Evolutionary conservation across 306 rosid species (phyloP).

Genomic region (Pterocarpus macrocarpus): DNA sequence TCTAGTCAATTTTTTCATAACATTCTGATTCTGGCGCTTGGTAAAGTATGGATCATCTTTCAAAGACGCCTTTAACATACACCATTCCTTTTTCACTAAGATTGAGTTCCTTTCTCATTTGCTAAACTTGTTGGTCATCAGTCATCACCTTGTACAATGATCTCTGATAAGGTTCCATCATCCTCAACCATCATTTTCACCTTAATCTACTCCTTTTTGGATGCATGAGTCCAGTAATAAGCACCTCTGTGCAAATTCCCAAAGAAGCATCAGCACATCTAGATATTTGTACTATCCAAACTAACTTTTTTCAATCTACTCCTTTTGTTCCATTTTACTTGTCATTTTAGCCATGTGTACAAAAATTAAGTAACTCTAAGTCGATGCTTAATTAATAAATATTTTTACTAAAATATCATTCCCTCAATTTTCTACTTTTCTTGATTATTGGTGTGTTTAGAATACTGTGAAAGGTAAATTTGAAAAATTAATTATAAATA

Average conservation of each 20-base stretch:
- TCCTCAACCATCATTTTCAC: conserved; percentile 73
- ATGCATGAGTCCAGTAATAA: conserved; percentile 81
- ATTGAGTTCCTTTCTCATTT: conserved; percentile 79
- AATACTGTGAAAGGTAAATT: too few relatives aligned
- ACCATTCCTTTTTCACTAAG: conserved; percentile 87
- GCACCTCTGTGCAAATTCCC: conserved; percentile 66
- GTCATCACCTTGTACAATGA: conserved; percentile 85
- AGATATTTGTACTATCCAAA: not conserved
- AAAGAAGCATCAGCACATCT: conserved; percentile 13
- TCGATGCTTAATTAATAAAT: too few relatives aligned
- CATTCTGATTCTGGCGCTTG: not conserved
- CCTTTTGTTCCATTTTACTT: too few relatives aligned
- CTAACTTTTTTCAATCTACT: not conserved
- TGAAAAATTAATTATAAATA: too few relatives aligned
- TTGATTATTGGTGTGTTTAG: too few relatives aligned
- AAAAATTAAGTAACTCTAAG: too few relatives aligned
- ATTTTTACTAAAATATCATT: too few relatives aligned
- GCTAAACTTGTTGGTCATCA: conserved; percentile 91
- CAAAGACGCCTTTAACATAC: conserved; percentile 75
- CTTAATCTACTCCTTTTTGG: conserved; percentile 86
- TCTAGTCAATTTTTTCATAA: not conserved
- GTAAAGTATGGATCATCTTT: conserved; percentile 44
- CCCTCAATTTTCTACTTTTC: too few relatives aligned
- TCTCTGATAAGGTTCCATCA: conserved; percentile 65
- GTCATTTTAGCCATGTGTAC: too few relatives aligned